Evolutionary conservation across 2,329 filamentous ascomycete genomes (phyloP).

Genomic region (Immersiporthe knoxdaviesiana): DNA sequence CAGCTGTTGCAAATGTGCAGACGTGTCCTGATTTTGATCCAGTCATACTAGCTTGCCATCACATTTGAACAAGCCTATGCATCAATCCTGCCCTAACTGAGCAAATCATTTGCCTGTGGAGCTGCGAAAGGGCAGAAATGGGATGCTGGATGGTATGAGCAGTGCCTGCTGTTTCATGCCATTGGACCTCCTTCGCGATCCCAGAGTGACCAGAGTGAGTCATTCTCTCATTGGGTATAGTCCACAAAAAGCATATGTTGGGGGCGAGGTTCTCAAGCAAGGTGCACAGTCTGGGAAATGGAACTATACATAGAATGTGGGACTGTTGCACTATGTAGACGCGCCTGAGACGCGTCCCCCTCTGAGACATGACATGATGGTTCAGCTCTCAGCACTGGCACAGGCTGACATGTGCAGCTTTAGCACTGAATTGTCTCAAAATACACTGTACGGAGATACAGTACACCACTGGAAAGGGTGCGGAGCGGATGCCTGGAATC

Average conservation of each 20-base stretch:
- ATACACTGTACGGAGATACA: conserved; percentile 14
- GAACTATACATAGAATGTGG: neutral
- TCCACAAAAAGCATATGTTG: conserved; percentile 1
- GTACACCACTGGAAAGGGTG: neutral
- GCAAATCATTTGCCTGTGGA: neutral
- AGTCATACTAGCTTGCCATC: neutral
- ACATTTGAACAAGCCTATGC: neutral
- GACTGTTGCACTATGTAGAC: neutral
- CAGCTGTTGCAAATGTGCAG: neutral
- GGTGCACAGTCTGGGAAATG: neutral
- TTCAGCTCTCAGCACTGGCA: neutral
- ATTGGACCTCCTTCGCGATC: neutral
- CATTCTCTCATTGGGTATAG: neutral
- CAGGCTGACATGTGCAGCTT: conserved; percentile 2
- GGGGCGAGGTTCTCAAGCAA: neutral
- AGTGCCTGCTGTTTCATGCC: neutral
- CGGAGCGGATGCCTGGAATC: neutral
- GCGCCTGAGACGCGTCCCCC: conserved; percentile 6
- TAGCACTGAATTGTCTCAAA: neutral
- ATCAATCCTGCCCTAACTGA: neutral
- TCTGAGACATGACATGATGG: conserved; percentile 4
- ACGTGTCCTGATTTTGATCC: neutral
- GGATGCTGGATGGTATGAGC: neutral
- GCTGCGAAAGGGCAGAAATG: neutral
- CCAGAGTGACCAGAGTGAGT: neutral